A percentile compares a stretch with the other conserved stretches of the same genome.
Conservation (phyloP, 2,329 filamentous ascomycete species). For the Fusarium decemcellulare region DNA sequence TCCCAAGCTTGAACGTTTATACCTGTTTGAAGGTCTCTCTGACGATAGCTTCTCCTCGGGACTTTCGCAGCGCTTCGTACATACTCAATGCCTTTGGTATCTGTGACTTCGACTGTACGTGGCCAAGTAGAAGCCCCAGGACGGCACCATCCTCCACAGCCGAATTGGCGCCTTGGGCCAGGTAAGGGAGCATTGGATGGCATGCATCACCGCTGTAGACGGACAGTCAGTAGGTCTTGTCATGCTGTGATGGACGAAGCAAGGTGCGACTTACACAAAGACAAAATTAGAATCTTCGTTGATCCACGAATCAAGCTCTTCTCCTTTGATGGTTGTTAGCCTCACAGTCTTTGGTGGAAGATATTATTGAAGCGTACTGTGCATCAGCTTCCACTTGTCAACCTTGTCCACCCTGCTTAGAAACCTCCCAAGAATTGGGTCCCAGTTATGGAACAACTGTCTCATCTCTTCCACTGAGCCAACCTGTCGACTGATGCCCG, state of each 20-base stretch:
- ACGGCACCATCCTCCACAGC: slow-evolving; percentile 79
- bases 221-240: not conserved
- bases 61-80: slow-evolving; percentile 64
- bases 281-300: slow-evolving; percentile 66
- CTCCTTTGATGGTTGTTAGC: slow-evolving; percentile 47
- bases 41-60: slow-evolving; percentile 67
- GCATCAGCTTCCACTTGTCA: slow-evolving; percentile 80
- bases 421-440: slow-evolving; percentile 66
- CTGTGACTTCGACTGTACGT: slow-evolving; percentile 60
- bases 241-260: not conserved
- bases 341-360: not conserved
- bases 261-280: slow-evolving; percentile 54
- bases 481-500: slow-evolving; percentile 54
- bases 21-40: slow-evolving; percentile 71
- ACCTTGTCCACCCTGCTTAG: slow-evolving; percentile 68
- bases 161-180: slow-evolving; percentile 77
- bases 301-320: slow-evolving; percentile 68
- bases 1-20: not conserved
- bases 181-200: slow-evolving; percentile 74
- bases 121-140: slow-evolving; percentile 69
- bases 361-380: slow-evolving; percentile 49
- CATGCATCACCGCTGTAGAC: slow-evolving; percentile 68
- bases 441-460: slow-evolving; percentile 73
- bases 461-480: slow-evolving; percentile 74
- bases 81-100: slow-evolving; percentile 59